A percentile compares a stretch with the other conserved stretches of the same genome.
These are phyloP conservation scores for Arthromyces matolae DNA, from an alignment of 768 basidiomycete genomes.

Conservation along the genomic window DNA sequence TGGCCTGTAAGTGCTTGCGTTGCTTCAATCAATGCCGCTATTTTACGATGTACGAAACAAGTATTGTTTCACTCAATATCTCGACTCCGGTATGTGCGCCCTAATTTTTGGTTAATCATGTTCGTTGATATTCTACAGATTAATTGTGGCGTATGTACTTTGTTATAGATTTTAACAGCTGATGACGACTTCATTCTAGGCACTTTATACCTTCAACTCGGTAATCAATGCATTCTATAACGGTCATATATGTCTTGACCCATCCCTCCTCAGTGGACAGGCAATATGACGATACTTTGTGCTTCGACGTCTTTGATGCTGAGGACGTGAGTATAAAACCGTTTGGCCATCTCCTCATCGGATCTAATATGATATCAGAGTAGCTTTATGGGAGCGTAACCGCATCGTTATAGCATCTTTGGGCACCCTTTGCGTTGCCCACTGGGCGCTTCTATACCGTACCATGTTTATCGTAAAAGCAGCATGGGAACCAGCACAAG, in stretches of 20 bases:
- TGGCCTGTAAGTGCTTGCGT: conserved; percentile 47
- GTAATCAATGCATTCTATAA: conserved; percentile 37
- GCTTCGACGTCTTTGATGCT: conserved; percentile 69
- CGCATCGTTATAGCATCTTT: conserved; percentile 47
- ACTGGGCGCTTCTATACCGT: conserved; percentile 66
- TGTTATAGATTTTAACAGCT: neutral
- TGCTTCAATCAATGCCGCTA: neutral
- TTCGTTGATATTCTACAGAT: conserved; percentile 36
- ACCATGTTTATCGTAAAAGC: conserved; percentile 67
- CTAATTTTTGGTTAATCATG: neutral
- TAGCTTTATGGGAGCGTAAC: conserved; percentile 69
- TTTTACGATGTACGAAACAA: conserved; percentile 20
- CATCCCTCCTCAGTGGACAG: conserved; percentile 44
- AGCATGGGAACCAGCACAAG: conserved; percentile 39
- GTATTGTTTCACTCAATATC: conserved; percentile 56
- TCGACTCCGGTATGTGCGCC: conserved; percentile 36
- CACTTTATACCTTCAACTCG: conserved; percentile 66
- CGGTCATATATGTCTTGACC: neutral
- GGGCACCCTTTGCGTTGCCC: conserved; percentile 51
- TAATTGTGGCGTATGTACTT: conserved; percentile 50
- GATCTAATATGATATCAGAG: conserved; percentile 30
- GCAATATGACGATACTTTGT: conserved; percentile 62
- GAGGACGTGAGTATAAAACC: conserved; percentile 48
- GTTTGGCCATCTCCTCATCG: neutral
- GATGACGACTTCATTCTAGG: conserved; percentile 33